Evolutionary conservation across 1,139 yeast species (phyloP).

Genomic region (Schizosaccharomyces versatilis): DNA sequence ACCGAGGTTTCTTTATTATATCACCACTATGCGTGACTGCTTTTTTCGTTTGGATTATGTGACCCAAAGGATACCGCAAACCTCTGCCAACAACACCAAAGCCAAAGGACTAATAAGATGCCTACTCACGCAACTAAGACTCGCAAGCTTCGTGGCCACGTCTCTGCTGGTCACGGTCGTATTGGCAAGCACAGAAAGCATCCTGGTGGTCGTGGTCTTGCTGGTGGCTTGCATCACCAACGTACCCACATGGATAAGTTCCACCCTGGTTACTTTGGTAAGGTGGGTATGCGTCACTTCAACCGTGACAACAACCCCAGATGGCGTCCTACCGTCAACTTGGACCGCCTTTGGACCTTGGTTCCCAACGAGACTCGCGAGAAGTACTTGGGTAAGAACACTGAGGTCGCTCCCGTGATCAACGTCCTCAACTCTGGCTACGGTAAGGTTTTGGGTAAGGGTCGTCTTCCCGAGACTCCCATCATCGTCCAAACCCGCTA

Average conservation of each 20-base stretch:
- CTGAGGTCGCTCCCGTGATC: conserved; percentile 60
- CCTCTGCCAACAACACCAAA: not conserved
- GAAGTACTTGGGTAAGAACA: conserved; percentile 68
- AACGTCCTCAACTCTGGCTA: conserved; percentile 32
- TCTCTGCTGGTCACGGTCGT: conserved; percentile 99
- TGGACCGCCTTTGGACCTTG: conserved; percentile 96
- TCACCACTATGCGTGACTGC: not conserved
- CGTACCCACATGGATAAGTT: conserved; percentile 97
- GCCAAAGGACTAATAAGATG: not conserved
- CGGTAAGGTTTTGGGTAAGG: conserved; percentile 99
- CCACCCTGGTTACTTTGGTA: conserved; percentile 99
- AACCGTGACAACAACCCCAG: not conserved
- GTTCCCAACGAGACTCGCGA: conserved; percentile 90
- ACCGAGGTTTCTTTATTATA: not conserved
- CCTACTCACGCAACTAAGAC: conserved; percentile 31
- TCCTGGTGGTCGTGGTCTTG: conserved; percentile 99
- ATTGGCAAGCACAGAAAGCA: conserved; percentile 99
- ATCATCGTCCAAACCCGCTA: conserved; percentile 98
- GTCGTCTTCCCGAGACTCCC: conserved; percentile 93
- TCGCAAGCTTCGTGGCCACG: conserved; percentile 99
- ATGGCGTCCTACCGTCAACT: conserved; percentile 97
- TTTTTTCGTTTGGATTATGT: not conserved
- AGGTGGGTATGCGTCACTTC: conserved; percentile 99
- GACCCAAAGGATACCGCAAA: not conserved
- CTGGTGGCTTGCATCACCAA: conserved; percentile 99